Evolutionary conservation across 176 grass and related monocot species (phyloP), one percentile per base, ranked within the genome.

Genomic region (Oryza meyeriana): DNA sequence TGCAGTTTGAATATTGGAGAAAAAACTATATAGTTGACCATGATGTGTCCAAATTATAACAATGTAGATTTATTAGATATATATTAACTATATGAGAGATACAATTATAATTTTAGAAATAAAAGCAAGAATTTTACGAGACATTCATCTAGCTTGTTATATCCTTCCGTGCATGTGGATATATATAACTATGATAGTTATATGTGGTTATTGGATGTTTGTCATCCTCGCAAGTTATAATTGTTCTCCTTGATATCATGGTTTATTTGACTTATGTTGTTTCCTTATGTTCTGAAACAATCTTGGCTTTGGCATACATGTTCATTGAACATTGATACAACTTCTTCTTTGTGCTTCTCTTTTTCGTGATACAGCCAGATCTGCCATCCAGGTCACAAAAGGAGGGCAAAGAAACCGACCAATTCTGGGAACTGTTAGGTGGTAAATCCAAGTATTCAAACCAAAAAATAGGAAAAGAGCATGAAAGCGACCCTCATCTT

Each of bases 401-500:
- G 61, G 96, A 99, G 74, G 96, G 93, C 39, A 84, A 85, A 91
- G 96, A 99, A 86, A 92, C 87, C 0, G 93, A 99, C 65, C 91
- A 94, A 63, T 99, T 99, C 61, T 99, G 96, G 96, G 85, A 82
- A 80, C 45, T 99, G 39, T 78, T 99, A 41, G 96, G 93, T 66
- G 93, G 87, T 38, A 95, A 92, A 99, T 72, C 85, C 73, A 92
- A 95, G 85, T 95, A 99, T 72, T 79, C 85, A 0, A 95, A 90
- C 90, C 77, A 99, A 67, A 99, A 99, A 74, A 71, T 95, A 52
- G 88, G 38, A 83, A 93, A 78, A 87, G 93, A 95, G 62, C 69
- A 80, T 52, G 96, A 99, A 94, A 88, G 91, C 64, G 93, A 99
- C 24, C 91, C 96, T 25, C 93, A 64, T 85, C 89, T 99, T 71